Evolutionary conservation across 331 rosid species (phyloP).

Genomic region (Prunus yedoensis): DNA sequence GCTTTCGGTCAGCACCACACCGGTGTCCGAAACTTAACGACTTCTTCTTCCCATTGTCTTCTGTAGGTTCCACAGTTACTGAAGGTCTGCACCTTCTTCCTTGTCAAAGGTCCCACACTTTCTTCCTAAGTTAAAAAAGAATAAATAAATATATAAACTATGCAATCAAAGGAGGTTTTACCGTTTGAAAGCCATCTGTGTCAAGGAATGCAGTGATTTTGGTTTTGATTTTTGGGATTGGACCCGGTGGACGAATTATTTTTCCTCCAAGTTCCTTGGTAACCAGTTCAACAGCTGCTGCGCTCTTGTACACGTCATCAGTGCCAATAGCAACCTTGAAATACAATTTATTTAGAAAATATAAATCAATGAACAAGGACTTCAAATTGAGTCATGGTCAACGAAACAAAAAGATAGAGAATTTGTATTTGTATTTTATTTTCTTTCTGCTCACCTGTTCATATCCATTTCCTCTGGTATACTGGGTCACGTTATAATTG

Average conservation of each 20-base stretch:
- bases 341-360: not conserved
- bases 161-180: not conserved
- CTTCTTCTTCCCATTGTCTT: too few relatives aligned
- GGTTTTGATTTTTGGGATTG: not conserved
- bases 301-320: conserved; percentile 22
- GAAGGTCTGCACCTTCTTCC: too few relatives aligned
- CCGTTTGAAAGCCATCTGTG: conserved; percentile 18
- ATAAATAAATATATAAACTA: too few relatives aligned
- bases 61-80: too few relatives aligned
- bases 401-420: not conserved
- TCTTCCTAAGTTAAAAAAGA: too few relatives aligned
- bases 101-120: too few relatives aligned
- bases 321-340: conserved; percentile 23
- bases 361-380: not conserved
- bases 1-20: too few relatives aligned
- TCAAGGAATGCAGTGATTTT: conserved; percentile 11
- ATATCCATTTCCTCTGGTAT: conserved; percentile 19
- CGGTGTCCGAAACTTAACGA: too few relatives aligned
- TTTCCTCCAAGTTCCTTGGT: conserved; percentile 13
- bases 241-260: conserved; percentile 9
- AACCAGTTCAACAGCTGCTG: not conserved
- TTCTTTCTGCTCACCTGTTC: conserved; percentile 8
- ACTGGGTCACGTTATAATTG: not conserved
- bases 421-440: too few relatives aligned
- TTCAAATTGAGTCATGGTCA: not conserved